phyloP scores from a whole-genome alignment of 768 basidiomycete species.

The Amanita subjunquillea region DNA sequence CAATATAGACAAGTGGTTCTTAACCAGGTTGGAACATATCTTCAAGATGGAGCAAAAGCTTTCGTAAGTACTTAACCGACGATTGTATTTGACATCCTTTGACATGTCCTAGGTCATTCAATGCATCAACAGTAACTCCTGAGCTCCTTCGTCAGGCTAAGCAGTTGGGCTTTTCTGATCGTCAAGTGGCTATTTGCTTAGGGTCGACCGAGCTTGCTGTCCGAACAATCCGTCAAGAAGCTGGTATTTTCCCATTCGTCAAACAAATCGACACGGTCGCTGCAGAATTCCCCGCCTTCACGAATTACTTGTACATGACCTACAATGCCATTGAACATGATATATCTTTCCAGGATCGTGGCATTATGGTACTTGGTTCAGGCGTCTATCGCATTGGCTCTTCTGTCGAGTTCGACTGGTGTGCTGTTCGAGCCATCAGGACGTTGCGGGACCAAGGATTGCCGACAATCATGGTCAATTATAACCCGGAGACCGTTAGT shows the following conservation, averaged over 20 bases:
- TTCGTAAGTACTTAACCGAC: conserved; percentile 38
- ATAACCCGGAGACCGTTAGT: conserved; percentile 98
- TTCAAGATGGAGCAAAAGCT: conserved; percentile 71
- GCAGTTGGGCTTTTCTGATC: conserved; percentile 93
- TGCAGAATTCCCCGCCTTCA: conserved; percentile 97
- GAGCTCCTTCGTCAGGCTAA: conserved; percentile 73
- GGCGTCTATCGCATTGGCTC: conserved; percentile 99
- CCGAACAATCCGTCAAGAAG: conserved; percentile 80
- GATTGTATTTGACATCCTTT: background rate
- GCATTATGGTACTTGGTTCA: conserved; percentile 95
- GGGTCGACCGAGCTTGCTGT: conserved; percentile 91
- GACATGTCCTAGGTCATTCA: conserved; percentile 37
- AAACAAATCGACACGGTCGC: conserved; percentile 99
- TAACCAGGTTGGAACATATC: conserved; percentile 80
- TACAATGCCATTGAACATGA: conserved; percentile 97
- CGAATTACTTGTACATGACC: conserved; percentile 97
- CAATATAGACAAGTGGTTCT: conserved; percentile 98
- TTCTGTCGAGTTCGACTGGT: conserved; percentile 99
- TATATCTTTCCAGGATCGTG: conserved; percentile 78
- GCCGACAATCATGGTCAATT: conserved; percentile 98
- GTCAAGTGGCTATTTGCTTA: conserved; percentile 75
- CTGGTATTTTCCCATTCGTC: conserved; percentile 77
- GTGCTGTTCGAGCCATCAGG: conserved; percentile 93
- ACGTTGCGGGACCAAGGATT: conserved; percentile 92
- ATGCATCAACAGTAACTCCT: conserved; percentile 50